Evolutionary conservation across 2,329 filamentous ascomycete species (phyloP).

Genomic region (Colletotrichum ledebouriae): DNA sequence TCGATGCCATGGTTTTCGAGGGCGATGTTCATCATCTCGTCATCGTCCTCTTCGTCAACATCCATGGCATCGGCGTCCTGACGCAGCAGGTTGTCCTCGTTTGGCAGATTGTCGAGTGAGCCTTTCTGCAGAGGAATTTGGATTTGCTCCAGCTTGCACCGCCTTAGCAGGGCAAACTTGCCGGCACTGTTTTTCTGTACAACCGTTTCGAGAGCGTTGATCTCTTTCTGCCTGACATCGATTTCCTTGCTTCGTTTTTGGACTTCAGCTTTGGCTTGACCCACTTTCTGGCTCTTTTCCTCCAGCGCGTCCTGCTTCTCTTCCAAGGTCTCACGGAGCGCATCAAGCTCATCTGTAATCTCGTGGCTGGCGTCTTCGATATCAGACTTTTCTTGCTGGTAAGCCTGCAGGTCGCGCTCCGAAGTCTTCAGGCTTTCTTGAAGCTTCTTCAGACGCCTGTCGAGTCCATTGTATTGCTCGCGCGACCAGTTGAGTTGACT

Average conservation of each 20-base stretch:
- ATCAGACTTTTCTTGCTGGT: slow-evolving; percentile 78
- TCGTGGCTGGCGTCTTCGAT: slow-evolving; percentile 81
- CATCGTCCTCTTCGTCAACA: slow-evolving; percentile 78
- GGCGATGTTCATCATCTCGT: slow-evolving; percentile 71
- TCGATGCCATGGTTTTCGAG: slow-evolving; percentile 93
- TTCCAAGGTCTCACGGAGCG: slow-evolving; percentile 79
- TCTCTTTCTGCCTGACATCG: slow-evolving; percentile 78
- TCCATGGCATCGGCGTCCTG: slow-evolving; percentile 93
- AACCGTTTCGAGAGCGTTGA: slow-evolving; percentile 84
- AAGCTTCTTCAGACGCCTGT: slow-evolving; percentile 76
- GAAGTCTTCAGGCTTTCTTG: slow-evolving; percentile 76
- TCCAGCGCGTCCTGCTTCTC: slow-evolving; percentile 76
- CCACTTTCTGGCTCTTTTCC: slow-evolving; percentile 80
- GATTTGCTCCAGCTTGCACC: slow-evolving; percentile 95
- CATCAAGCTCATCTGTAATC: slow-evolving; percentile 81
- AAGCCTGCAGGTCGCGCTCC: slow-evolving; percentile 75
- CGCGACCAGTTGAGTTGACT: slow-evolving; percentile 71
- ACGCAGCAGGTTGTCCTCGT: slow-evolving; percentile 83
- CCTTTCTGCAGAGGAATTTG: slow-evolving; percentile 82
- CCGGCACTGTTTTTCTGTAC: slow-evolving; percentile 87
- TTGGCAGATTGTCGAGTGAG: slow-evolving; percentile 88
- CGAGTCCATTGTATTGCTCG: slow-evolving; percentile 67
- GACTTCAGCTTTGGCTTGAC: slow-evolving; percentile 82
- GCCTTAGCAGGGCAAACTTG: slow-evolving; percentile 86
- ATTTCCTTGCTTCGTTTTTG: slow-evolving; percentile 89